Percentiles rank a stretch among this genome's conserved stretches.
These are phyloP conservation scores for Calonectria henricotiae DNA, from an alignment of 2,329 filamentous ascomycete species.

Conservation along the genomic window DNA sequence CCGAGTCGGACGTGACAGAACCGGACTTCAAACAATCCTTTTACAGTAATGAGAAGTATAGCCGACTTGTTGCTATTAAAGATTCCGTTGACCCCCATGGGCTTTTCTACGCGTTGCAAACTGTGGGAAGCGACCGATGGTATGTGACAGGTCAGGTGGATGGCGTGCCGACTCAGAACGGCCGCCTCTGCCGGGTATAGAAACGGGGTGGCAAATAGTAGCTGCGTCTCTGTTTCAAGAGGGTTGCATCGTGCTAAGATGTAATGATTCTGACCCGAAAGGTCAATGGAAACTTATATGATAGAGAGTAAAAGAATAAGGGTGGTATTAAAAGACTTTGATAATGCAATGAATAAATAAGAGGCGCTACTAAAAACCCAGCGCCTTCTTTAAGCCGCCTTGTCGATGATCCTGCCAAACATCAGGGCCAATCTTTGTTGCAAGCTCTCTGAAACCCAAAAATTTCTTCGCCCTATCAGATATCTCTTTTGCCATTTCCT, in stretches of 20 bases:
- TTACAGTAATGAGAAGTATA: not conserved
- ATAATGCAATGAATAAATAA: no score
- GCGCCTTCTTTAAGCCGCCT: not conserved
- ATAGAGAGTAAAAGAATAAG: no score
- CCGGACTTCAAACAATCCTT: conserved; percentile 9
- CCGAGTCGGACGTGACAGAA: conserved; percentile 13
- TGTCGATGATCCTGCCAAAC: not conserved
- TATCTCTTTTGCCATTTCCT: not conserved
- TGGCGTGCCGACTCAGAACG: conserved; percentile 6
- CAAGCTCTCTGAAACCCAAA: not conserved
- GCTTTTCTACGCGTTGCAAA: conserved; percentile 4
- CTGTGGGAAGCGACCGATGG: conserved; percentile 12
- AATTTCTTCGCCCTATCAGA: not conserved
- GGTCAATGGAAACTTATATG: no score
- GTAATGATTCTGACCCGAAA: no score
- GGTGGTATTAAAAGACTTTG: no score
- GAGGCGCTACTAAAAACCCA: not conserved
- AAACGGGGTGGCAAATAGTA: no score
- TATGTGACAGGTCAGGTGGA: conserved; percentile 15
- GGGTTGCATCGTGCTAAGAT: no score
- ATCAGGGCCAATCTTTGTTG: not conserved
- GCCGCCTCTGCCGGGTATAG: conserved; percentile 4
- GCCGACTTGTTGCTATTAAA: not conserved
- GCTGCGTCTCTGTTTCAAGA: no score
- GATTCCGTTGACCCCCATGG: not conserved